Evolutionary conservation across 2,329 filamentous ascomycete genomes (phyloP), one percentile per base, ranked within the genome.

Genomic region (Chalara sp.): DNA sequence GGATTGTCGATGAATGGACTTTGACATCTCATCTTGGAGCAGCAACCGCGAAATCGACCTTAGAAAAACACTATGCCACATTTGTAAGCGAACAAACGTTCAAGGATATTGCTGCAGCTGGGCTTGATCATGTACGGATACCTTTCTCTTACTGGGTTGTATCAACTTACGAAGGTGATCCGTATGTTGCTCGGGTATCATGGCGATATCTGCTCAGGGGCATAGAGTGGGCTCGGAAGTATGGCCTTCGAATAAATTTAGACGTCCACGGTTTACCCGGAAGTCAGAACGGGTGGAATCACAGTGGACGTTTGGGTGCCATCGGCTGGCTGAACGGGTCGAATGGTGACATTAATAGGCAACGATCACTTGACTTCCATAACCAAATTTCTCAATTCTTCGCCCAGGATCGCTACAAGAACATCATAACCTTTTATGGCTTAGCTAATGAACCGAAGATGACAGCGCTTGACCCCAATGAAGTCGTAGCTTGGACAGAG

Each of bases 261-360:
- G 93, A 99, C 67, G 72, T 96, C 5, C 93, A 99, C 70, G 90
- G 79, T n/a, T 75, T 93, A 0, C 92, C 92, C 0, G 93, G 93
- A 0, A 92, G 87, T 54, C 93, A 97, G 65, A 99, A 99, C 63
- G 93, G 93, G 2, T 97, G 92, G 92, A 96, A 96, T 62, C 93
- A 99, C 68, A 95, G 88, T 59, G 93, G 93, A 0, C 81, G 83
- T 7, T 84, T 87, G 65, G 92, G 93, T 1, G 54, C 70, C 1
- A 92, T 97, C 56, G 78, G 81, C 30, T 99, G 93, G 93, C 72
- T 97, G 39, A 93, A 93, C 61, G 93, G 93, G n/a, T 86, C 88
- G 0, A 76, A 96, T 63, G 92, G 93, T 8, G 74, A 78, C 1
- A 67, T 83, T 11, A 96, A 96, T 66, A 85, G 78, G 0, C 79